Evolutionary conservation across 2,329 filamentous ascomycete genomes (phyloP), one percentile per base, ranked within the genome.

Genomic region (Arthrinium puccinioides): DNA sequence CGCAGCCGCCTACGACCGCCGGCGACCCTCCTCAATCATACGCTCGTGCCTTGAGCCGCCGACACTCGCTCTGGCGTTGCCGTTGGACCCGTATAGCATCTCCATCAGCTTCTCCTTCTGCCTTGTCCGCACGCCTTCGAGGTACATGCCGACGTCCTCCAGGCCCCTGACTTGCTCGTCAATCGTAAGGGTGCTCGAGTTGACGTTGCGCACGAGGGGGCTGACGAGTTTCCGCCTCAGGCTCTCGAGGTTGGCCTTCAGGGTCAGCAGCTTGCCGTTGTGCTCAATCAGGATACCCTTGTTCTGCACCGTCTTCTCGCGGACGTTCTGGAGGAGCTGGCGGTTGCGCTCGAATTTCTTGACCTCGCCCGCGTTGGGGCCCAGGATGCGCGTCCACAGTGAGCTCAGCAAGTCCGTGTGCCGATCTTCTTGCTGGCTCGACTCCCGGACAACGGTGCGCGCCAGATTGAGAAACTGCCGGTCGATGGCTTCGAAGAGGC

Each of bases 271-370:
- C 44, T 85, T 83, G 42, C 84, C 79, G 51, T 94, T 92, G 60
- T 96, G 89, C 51, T 88, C 84, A 46, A 92, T 79, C 8, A 97
- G 73, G 24, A 94, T 74, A 45, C 80, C 78, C 63, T 96, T 96
- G 65, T 96, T 94, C 43, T 79, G 76, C 18, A 95, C 79, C 2
- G 89, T 95, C 51, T 84, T 84, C 41, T 83, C 77, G 44, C 88
- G 80, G 39, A 97, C 83, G 46, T 82, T 83, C 34, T 73, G 76
- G 18, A 97, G 76, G 1, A 96, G 70, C 34, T 79, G 72, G 44
- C 83, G 82, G 67, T 97, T 97, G 63, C 85, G 87, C 59, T 95
- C 87, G 61, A 88, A 96, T 60, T 96, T 96, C 55, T 79, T 76
- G n/a, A 95, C 71, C 47, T 82, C 74, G 30, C 71, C 72, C 7